Evolutionary conservation across 257 asterid genomes (phyloP).

Genomic region (Plantago elongata): DNA sequence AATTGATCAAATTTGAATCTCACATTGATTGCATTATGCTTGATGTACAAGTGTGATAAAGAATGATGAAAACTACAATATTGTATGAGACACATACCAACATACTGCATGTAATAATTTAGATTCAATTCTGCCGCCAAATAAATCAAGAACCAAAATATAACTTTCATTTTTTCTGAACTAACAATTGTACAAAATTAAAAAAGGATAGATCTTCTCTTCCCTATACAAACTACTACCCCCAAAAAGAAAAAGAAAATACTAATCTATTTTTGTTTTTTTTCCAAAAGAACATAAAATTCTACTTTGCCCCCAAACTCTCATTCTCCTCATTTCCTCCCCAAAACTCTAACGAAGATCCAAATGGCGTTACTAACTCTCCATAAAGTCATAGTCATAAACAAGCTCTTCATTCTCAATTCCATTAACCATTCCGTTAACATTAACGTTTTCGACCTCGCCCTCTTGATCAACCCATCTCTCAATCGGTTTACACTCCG

Average conservation of each 20-base stretch:
- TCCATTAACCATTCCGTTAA: constrained; percentile 8
- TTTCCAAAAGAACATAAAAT: background rate
- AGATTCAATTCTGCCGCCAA: too few relatives aligned
- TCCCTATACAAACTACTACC: background rate
- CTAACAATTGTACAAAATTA: background rate
- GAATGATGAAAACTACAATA: too few relatives aligned
- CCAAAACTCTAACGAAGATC: constrained; percentile 23
- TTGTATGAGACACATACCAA: too few relatives aligned
- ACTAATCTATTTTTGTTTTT: constrained; percentile 11
- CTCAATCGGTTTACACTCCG: constrained; percentile 63
- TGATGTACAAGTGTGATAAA: too few relatives aligned
- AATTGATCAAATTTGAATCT: too few relatives aligned
- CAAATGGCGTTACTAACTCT: constrained; percentile 45
- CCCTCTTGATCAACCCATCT: constrained; percentile 36
- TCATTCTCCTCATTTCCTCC: constrained; percentile 14
- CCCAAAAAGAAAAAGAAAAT: constrained; percentile 6
- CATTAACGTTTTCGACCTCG: constrained; percentile 26
- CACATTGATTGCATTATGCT: too few relatives aligned
- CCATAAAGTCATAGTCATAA: constrained; percentile 19
- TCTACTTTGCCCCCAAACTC: constrained; percentile 21
- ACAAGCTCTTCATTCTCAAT: constrained; percentile 1
- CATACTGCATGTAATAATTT: too few relatives aligned
- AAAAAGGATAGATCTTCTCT: background rate
- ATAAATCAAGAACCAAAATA: too few relatives aligned
- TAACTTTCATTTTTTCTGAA: too few relatives aligned